Conservation (phyloP, 225 moss, liverwort and hornwort species). For the Anthoceros angustus region DNA sequence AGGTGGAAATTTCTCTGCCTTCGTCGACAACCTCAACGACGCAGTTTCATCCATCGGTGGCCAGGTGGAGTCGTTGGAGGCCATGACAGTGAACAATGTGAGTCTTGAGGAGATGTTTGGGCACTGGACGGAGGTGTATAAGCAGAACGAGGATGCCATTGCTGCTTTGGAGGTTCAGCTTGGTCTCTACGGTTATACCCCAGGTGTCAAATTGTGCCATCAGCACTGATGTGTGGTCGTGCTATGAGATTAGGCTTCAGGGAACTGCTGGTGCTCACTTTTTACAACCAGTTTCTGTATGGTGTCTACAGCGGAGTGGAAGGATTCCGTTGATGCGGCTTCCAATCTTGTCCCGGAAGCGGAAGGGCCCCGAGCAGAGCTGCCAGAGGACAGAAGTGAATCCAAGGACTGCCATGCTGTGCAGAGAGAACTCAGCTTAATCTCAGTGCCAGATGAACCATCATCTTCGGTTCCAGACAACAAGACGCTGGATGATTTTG, state of each 20-base stretch:
- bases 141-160: conserved; percentile 53
- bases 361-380: neutral
- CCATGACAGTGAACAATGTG: conserved; percentile 45
- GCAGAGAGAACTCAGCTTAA: neutral
- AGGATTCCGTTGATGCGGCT: too few species aligned
- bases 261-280: neutral
- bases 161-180: conserved; percentile 42
- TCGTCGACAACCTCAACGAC: conserved; percentile 55
- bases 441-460: neutral
- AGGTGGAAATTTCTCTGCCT: conserved; percentile 50
- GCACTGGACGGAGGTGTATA: conserved; percentile 53
- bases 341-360: too few species aligned
- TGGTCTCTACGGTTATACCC: conserved; percentile 62
- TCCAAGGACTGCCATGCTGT: neutral
- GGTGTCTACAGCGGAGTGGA: too few species aligned
- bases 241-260: neutral
- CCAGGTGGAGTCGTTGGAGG: conserved; percentile 47
- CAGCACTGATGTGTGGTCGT: neutral
- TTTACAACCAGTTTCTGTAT: too few species aligned
- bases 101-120: conserved; percentile 72
- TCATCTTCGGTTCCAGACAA: neutral
- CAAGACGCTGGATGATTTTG: neutral
- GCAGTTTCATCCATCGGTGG: conserved; percentile 43
- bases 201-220: conserved; percentile 20
- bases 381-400: neutral